Percentiles rank a stretch among this genome's conserved stretches.
Conservation (phyloP, 2,329 filamentous ascomycete species). For the Talaromyces sp. region DNA sequence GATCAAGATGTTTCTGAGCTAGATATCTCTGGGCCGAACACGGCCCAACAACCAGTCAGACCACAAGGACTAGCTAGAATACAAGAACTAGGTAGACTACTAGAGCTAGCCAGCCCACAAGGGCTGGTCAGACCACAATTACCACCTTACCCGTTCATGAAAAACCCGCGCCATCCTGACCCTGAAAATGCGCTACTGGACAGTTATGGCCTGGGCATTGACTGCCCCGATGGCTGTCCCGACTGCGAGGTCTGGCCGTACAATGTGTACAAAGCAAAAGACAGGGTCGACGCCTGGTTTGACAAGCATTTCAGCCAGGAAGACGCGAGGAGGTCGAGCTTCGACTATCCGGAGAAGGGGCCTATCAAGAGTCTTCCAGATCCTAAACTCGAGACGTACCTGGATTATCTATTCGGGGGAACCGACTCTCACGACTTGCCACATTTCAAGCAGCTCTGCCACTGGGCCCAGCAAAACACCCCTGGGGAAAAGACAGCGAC, state of each 20-base stretch:
- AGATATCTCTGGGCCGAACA: too few species aligned
- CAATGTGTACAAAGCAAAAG: not conserved
- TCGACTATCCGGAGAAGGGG: too few species aligned
- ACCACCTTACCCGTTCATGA: not conserved
- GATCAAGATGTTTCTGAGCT: too few species aligned
- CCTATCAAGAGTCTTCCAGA: too few species aligned
- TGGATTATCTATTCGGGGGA: too few species aligned
- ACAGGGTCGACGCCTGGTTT: not conserved
- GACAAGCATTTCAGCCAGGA: not conserved
- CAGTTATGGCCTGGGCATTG: not conserved
- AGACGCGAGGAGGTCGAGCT: not conserved
- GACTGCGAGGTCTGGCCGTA: not conserved
- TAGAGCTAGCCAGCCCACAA: not conserved
- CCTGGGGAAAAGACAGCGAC: not conserved
- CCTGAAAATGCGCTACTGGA: too few species aligned
- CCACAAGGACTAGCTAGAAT: too few species aligned
- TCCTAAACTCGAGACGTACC: too few species aligned
- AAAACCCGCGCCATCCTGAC: not conserved
- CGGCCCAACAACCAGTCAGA: not conserved
- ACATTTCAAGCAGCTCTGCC: not conserved
- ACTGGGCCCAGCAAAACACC: not conserved
- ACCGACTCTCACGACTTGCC: not conserved
- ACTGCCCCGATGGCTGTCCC: slow-evolving; percentile 3
- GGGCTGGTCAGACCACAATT: not conserved
- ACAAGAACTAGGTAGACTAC: too few species aligned